Evolutionary conservation across 805 yeast species (phyloP), one percentile per base, ranked within the genome.

Genomic region (Wickerhamiella alocasiicola): DNA sequence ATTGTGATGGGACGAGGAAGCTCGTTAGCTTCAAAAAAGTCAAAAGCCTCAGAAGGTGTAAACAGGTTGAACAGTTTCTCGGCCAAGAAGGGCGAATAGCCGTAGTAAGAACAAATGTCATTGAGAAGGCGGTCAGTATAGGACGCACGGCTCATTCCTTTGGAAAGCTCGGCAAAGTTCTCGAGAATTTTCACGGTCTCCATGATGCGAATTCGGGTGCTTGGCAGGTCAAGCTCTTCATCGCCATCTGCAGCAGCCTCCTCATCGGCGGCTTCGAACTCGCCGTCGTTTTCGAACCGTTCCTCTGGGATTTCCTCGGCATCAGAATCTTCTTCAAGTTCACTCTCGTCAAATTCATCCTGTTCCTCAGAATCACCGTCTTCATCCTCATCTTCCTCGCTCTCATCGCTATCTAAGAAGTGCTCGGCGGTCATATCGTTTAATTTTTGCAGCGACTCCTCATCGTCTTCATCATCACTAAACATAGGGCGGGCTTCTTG

Each of bases 11-110:
- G 99, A 60, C 99, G 74, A 24, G 94, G 81, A 43, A 88, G 82
- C 65, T 91, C 99, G 63, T 91, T 91, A 26, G 98, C 97, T 67
- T 91, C 99, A 53, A 91, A 91, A 57, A 91, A 91, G 62, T 91
- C 99, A 71, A 91, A 73, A 11, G 98, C 97, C 66, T 91, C 99
- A 9, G 91, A 71, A 29, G 97, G 96, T 15, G 93, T 74, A 59
- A 91, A 91, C 46, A 91, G 67, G 53, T 87, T 76, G 68, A 87
- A 91, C 44, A 88, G 70, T 63, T 91, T 88, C 58, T 87, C 95
- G 26, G 98, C 98, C 55, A 91, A 71, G 59, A 80, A 84, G 51
- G 78, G 81, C 11, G 87, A 72, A 64, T 91, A 91, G 12, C 98
- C 97, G 57, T 88, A 91, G 65, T 91, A 91, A 55, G 78, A 81